Conservation (phyloP, 495 filamentous ascomycete species). For the Talaromyces trachyspermus region DNA sequence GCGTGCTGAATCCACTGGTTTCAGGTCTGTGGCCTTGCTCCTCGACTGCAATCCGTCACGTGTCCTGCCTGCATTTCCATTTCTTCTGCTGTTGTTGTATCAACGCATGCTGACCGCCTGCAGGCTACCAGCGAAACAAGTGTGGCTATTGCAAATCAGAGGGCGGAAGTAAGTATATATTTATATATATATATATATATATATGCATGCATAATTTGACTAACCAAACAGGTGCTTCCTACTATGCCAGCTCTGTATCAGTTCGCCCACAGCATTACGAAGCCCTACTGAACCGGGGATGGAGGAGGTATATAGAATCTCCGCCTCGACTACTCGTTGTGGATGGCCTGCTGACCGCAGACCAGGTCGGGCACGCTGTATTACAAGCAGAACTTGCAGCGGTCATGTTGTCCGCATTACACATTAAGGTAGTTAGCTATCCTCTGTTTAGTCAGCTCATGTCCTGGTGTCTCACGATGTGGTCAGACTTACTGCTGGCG, state of each 20-base stretch:
- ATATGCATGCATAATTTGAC: too few relatives aligned
- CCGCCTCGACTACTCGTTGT: too few relatives aligned
- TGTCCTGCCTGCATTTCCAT: conserved; percentile 12
- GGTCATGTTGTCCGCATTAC: conserved; percentile 93
- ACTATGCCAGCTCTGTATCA: conserved; percentile 65
- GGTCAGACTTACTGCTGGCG: conserved; percentile 56
- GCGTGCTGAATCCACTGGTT: conserved; percentile 37
- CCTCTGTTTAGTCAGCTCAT: too few relatives aligned
- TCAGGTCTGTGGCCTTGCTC: conserved; percentile 7
- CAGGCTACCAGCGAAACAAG: conserved; percentile 44
- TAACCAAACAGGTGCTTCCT: conserved; percentile 60
- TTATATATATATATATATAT: too few relatives aligned
- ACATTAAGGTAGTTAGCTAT: conserved; percentile 64
- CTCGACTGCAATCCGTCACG: conserved; percentile 8
- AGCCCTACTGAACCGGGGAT: conserved; percentile 74
- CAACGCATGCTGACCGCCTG: too few relatives aligned
- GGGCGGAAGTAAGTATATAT: conserved; percentile 41
- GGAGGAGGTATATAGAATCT: conserved; percentile 82
- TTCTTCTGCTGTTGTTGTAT: conserved; percentile 6
- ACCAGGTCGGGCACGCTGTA: conserved; percentile 67
- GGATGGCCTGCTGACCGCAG: conserved; percentile 16
- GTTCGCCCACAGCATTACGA: conserved; percentile 73
- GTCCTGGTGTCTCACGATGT: too few relatives aligned
- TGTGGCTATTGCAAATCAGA: conserved; percentile 52
- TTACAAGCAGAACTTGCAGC: conserved; percentile 79